Conservation (phyloP, 257 asterid species). For the Nemophila menziesii region DNA sequence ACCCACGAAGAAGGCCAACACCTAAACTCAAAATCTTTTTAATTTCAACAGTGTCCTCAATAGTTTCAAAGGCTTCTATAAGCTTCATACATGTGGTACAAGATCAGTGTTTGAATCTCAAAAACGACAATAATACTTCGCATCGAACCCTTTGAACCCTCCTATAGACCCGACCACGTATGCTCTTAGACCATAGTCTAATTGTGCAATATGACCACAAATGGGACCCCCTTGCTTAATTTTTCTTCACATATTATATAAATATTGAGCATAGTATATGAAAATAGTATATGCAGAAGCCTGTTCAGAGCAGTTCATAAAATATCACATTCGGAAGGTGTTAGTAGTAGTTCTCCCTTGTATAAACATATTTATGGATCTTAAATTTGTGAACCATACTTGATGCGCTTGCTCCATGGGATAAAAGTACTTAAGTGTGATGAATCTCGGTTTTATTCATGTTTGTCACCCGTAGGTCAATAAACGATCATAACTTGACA, state of each 20-base stretch:
- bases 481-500: too few relatives aligned
- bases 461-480: too few relatives aligned
- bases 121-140: conserved; percentile 73
- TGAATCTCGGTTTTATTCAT: too few relatives aligned
- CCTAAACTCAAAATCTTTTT: conserved; percentile 46
- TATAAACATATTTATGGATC: conserved; percentile 45
- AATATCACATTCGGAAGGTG: conserved; percentile 32
- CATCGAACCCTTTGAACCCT: conserved; percentile 71
- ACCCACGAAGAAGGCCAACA: conserved; percentile 38
- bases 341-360: conserved; percentile 21
- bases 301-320: conserved; percentile 80
- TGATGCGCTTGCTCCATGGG: conserved; percentile 9
- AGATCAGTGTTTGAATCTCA: conserved; percentile 79
- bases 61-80: conserved; percentile 33
- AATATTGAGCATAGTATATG: conserved; percentile 64
- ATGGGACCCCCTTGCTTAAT: conserved; percentile 20
- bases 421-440: too few relatives aligned
- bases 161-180: conserved; percentile 82
- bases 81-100: conserved; percentile 44
- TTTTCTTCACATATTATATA: conserved; percentile 55
- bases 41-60: conserved; percentile 30
- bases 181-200: conserved; percentile 68
- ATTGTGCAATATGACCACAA: conserved; percentile 79
- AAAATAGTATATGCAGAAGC: conserved; percentile 74
- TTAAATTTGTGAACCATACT: conserved; percentile 59